Evolutionary conservation across 768 basidiomycete species (phyloP).

Genomic region (Arthromyces matolae): DNA sequence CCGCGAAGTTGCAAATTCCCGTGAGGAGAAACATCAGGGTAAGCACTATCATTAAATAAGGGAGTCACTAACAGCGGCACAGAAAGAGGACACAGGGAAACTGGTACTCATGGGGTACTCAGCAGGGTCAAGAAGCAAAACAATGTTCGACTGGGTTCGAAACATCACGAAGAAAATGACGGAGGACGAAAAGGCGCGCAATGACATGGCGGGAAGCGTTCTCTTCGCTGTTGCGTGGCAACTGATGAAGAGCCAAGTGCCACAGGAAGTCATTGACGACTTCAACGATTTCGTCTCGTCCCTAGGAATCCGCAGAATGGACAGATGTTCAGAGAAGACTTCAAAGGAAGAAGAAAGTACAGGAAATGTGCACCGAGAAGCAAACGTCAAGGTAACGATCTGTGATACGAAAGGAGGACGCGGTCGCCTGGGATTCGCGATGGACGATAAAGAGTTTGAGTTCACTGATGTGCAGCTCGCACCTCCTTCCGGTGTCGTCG

Average conservation of each 20-base stretch:
- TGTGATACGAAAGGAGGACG: too few relatives aligned
- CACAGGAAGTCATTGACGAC: slow-evolving; percentile 11
- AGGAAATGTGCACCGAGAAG: too few relatives aligned
- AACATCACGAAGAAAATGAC: too few relatives aligned
- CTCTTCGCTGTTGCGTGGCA: slow-evolving; percentile 17
- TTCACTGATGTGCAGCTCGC: slow-evolving; percentile 14
- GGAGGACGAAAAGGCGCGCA: too few relatives aligned
- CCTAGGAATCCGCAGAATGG: neutral
- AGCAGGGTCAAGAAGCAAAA: too few relatives aligned
- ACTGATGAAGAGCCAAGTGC: slow-evolving; percentile 6
- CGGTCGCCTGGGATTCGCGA: neutral
- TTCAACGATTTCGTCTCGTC: neutral
- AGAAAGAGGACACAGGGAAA: slow-evolving; percentile 17
- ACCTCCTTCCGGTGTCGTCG: slow-evolving; percentile 15
- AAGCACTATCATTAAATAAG: too few relatives aligned
- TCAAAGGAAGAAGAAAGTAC: too few relatives aligned
- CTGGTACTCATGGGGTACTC: slow-evolving; percentile 12
- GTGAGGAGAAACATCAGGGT: too few relatives aligned
- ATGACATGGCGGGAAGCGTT: neutral
- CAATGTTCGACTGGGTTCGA: too few relatives aligned
- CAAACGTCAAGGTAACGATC: too few relatives aligned
- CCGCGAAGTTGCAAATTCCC: too few relatives aligned
- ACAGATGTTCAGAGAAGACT: too few relatives aligned
- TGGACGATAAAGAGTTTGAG: slow-evolving; percentile 2
- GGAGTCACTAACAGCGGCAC: neutral